Evolutionary conservation across 805 yeast genomes (phyloP).

Genomic region (Kazachstania kunashirensis): DNA sequence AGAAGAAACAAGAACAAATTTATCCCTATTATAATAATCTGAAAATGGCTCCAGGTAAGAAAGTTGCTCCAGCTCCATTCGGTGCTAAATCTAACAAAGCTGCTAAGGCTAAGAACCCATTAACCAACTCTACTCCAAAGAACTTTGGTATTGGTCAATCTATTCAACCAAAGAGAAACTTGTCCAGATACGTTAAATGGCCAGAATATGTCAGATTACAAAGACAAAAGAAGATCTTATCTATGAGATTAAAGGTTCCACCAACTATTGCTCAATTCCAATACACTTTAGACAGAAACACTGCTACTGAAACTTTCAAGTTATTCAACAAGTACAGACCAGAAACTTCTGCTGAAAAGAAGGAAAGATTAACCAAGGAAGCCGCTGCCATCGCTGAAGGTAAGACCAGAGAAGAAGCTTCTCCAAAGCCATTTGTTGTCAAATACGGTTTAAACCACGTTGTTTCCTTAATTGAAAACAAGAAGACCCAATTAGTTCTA

Average conservation of each 20-base stretch:
- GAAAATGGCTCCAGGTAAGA: constrained; percentile 49
- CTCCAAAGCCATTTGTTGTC: constrained; percentile 93
- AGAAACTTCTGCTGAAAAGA: constrained; percentile 94
- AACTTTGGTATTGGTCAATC: constrained; percentile 95
- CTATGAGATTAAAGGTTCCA: constrained; percentile 96
- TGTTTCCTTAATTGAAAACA: constrained; percentile 93
- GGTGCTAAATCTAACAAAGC: constrained; percentile 59
- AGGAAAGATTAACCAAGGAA: constrained; percentile 97
- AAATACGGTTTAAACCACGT: constrained; percentile 99
- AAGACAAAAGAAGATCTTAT: constrained; percentile 96
- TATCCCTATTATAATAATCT: neutral
- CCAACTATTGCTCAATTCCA: constrained; percentile 97
- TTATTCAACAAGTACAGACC: constrained; percentile 99
- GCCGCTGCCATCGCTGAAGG: constrained; percentile 99
- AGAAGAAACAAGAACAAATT: too few species aligned
- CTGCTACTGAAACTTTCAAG: constrained; percentile 95
- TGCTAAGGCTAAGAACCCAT: constrained; percentile 64
- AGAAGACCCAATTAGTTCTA: constrained; percentile 94
- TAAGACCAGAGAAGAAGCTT: constrained; percentile 91
- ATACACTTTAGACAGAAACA: constrained; percentile 94
- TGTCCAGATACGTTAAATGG: constrained; percentile 97
- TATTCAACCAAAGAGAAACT: constrained; percentile 90
- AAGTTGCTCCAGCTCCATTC: constrained; percentile 98
- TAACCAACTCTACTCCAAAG: constrained; percentile 82
- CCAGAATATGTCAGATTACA: constrained; percentile 97